Evolutionary conservation across 2,329 filamentous ascomycete genomes (phyloP), one percentile per base, ranked within the genome.

Genomic region (Paraconiothyrium sp.): DNA sequence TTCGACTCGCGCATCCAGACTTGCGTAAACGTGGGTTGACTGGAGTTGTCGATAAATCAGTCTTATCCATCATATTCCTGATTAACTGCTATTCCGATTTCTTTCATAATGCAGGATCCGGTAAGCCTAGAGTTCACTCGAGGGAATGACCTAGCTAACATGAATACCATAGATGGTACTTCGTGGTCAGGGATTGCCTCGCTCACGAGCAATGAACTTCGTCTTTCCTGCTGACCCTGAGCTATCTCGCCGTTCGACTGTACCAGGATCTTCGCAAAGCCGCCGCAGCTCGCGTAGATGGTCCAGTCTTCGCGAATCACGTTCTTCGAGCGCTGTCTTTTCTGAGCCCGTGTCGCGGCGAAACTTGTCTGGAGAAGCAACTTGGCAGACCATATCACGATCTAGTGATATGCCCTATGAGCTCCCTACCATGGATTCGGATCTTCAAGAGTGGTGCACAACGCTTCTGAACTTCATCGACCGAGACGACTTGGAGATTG

Each of bases 171-270:
- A 46, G 43, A 46, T 10, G n/a, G 43, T 20, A 20, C 43, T 24
- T 46, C 20, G 43, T 46, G 43, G 43, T 13, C 20, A 11, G 2
- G 46, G 46, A 7, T 48, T 48, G 22, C 46, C 46, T 16, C 46
- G 24, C 46, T 48, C 46, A 48, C 46, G 20, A 32, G 24, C 24
- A 24, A 48, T 48, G 46, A 48, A 7, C 24, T 48, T 48, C 24
- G 14, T 6, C 24, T 32, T 16, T 3, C 16, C 24, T 48, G 4
- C 46, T 16, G 13, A 30, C 4, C 46, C 30, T 11, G 24, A 32
- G 24, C 24, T 32, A 22, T 48, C 24, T n/a, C 46, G 30, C 16
- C 14, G 14, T 13, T 22, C 46, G 14, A 48, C 30, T 20, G 46
- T 27, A 16, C 10, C 46, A 10, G 24, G 24, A 4, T 3, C 30